These are phyloP conservation scores for Blastobotrys robertii DNA, from an alignment of 805 yeast species.

Conservation along the genomic window DNA sequence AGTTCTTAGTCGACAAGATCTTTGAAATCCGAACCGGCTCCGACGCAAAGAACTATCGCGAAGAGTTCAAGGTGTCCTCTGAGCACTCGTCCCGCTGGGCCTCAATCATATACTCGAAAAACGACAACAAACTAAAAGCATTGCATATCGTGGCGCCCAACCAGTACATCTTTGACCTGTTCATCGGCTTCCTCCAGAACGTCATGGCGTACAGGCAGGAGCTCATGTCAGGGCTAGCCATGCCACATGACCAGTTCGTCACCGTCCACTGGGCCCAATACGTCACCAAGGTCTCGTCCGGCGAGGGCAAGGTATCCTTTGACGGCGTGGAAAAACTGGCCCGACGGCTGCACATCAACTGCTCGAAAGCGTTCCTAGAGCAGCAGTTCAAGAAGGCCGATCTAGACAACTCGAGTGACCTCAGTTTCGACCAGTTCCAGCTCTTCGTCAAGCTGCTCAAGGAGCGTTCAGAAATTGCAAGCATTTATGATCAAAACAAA, in stretches of 20 bases:
- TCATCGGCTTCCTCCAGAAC: slow-evolving; percentile 45
- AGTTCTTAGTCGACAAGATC: slow-evolving; percentile 50
- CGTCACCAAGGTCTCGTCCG: slow-evolving; percentile 23
- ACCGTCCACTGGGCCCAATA: slow-evolving; percentile 50
- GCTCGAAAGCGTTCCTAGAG: slow-evolving; percentile 43
- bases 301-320: slow-evolving; percentile 34
- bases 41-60: slow-evolving; percentile 77
- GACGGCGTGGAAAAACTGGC: slow-evolving; percentile 61
- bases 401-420: slow-evolving; percentile 35
- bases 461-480: slow-evolving; percentile 48
- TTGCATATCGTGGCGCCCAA: slow-evolving; percentile 65
- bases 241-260: slow-evolving; percentile 54
- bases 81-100: slow-evolving; percentile 67
- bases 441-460: slow-evolving; percentile 61
- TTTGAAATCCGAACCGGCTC: slow-evolving; percentile 50
- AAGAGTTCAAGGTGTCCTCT: slow-evolving; percentile 65
- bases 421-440: slow-evolving; percentile 68
- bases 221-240: slow-evolving; percentile 51
- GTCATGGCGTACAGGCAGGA: slow-evolving; percentile 50
- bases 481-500: slow-evolving; percentile 33
- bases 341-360: slow-evolving; percentile 59
- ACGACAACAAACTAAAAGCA: slow-evolving; percentile 58
- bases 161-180: slow-evolving; percentile 41
- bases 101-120: slow-evolving; percentile 60
- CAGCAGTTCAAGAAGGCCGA: slow-evolving; percentile 48